Evolutionary conservation across 2,329 filamentous ascomycete genomes (phyloP).

Genomic region (Spiromastix sp.): DNA sequence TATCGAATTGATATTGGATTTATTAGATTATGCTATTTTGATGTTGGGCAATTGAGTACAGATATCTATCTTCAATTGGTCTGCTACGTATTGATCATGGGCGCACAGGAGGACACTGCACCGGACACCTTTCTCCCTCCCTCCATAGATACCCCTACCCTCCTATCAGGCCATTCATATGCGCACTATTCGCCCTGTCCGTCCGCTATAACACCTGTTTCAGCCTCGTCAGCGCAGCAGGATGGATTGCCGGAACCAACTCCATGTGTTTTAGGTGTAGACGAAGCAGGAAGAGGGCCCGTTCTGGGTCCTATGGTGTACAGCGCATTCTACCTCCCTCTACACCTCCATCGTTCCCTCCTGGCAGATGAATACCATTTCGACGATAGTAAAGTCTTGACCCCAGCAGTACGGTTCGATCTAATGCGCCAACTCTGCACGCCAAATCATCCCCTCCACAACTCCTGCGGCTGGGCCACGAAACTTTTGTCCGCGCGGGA

Average conservation of each 20-base stretch:
- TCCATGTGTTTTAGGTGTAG: slow-evolving; percentile 73
- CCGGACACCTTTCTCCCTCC: slow-evolving; percentile 56
- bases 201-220: slow-evolving; percentile 42
- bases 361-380: slow-evolving; percentile 74
- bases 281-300: slow-evolving; percentile 87
- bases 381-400: slow-evolving; percentile 90
- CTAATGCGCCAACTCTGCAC: slow-evolving; percentile 67
- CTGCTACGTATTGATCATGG: too few relatives aligned
- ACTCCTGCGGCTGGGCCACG: slow-evolving; percentile 73
- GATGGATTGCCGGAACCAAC: slow-evolving; percentile 31
- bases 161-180: slow-evolving; percentile 59
- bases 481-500: slow-evolving; percentile 71
- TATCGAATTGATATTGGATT: too few relatives aligned
- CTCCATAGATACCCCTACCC: slow-evolving; percentile 48
- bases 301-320: slow-evolving; percentile 73
- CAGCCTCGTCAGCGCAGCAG: slow-evolving; percentile 19
- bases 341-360: slow-evolving; percentile 57
- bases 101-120: too few relatives aligned
- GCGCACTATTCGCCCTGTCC: slow-evolving; percentile 63
- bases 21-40: too few relatives aligned
- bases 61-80: too few relatives aligned
- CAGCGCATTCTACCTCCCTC: slow-evolving; percentile 59
- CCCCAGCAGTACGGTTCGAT: slow-evolving; percentile 61
- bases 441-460: slow-evolving; percentile 44
- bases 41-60: too few relatives aligned